Evolutionary conservation across 306 rosid genomes (phyloP).

Genomic region (Vachellia pachyceras): DNA sequence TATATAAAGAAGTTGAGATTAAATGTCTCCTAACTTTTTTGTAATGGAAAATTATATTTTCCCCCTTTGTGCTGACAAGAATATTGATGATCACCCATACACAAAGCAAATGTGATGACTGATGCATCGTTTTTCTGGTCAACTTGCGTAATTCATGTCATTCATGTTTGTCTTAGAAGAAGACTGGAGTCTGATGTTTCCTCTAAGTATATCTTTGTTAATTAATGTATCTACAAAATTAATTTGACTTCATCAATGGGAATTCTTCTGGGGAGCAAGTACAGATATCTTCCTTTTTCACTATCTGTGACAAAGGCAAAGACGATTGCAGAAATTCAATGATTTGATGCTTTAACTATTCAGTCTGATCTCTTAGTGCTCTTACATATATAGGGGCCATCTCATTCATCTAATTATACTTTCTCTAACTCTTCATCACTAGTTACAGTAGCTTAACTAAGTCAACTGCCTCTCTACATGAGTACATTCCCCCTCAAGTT

Average conservation of each 20-base stretch:
- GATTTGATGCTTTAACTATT: background rate
- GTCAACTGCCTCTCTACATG: background rate
- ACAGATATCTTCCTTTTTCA: background rate
- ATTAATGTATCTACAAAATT: background rate
- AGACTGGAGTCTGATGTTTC: background rate
- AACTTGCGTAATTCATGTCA: background rate
- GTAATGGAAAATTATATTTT: conserved; percentile 2
- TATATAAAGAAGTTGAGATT: conserved; percentile 1
- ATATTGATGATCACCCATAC: conserved; percentile 13
- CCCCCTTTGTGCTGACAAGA: background rate
- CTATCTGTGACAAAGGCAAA: background rate
- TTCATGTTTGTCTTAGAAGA: background rate
- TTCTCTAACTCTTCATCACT: background rate
- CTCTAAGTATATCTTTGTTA: background rate
- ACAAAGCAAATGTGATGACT: background rate
- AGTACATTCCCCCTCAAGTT: background rate
- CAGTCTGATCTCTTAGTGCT: background rate
- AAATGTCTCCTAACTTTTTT: conserved; percentile 3
- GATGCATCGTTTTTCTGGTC: conserved; percentile 28
- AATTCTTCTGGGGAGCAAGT: background rate
- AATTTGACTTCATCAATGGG: background rate
- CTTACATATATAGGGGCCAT: no score
- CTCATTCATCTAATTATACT: background rate
- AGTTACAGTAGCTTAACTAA: background rate
- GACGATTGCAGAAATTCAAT: background rate